Percentiles rank a stretch among this genome's conserved stretches.
Evolutionary conservation across 257 asterid genomes (phyloP).

Genomic region (Solanum megistacrolobum): DNA sequence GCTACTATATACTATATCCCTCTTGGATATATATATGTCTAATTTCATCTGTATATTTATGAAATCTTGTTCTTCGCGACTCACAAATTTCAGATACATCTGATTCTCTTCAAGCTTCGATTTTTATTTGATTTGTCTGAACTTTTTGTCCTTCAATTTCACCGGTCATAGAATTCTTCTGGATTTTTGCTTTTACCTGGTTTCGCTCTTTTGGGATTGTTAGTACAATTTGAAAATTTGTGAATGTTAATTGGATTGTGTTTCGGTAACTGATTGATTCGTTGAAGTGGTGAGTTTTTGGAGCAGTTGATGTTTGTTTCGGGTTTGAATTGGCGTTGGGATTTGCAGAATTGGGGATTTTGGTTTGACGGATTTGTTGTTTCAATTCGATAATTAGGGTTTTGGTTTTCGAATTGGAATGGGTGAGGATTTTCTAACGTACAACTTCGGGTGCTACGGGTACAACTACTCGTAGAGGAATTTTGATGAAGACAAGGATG

Average conservation of each 20-base stretch:
- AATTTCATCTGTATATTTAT: not conserved
- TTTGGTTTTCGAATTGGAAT: not conserved
- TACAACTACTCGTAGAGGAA: not conserved
- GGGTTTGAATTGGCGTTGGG: not conserved
- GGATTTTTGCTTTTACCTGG: not conserved
- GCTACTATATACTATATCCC: not conserved
- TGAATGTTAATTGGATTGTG: not conserved
- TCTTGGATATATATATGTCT: not conserved
- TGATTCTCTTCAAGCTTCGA: not conserved
- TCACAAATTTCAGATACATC: not conserved
- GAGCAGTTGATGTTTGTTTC: not conserved
- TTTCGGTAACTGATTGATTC: slow-evolving; percentile 5
- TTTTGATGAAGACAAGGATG: slow-evolving; percentile 14
- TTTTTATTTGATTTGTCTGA: not conserved
- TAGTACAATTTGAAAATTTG: not conserved
- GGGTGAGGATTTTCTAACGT: not conserved
- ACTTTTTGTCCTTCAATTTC: not conserved
- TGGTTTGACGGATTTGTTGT: not conserved
- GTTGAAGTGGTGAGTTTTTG: slow-evolving; percentile 16
- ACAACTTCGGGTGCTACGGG: not conserved
- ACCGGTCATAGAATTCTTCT: not conserved
- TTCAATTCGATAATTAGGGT: not conserved
- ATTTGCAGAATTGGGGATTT: not conserved
- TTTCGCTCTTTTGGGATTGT: not conserved
- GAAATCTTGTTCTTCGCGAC: not conserved